phyloP scores from a whole-genome alignment of 73 alveolate genomes.

The Halteria grandinella region DNA sequence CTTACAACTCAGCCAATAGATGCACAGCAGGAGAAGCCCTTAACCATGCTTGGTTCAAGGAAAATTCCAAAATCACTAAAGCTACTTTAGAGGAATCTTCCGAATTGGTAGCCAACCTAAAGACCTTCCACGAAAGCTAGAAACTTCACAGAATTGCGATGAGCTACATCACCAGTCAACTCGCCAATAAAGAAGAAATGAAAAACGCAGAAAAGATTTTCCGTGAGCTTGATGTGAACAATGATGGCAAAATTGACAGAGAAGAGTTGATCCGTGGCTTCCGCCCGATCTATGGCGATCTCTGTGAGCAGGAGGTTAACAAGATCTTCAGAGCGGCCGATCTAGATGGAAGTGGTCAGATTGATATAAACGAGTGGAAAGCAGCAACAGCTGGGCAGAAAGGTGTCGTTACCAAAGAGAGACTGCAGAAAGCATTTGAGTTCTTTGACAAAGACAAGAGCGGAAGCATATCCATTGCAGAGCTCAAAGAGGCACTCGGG shows the following conservation, averaged over 20 bases:
- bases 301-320: conserved; percentile 61
- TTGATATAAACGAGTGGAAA: conserved; percentile 75
- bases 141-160: conserved; percentile 67
- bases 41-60: conserved; percentile 52
- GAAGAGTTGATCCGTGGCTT: conserved; percentile 67
- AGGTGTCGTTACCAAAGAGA: conserved; percentile 58
- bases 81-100: neutral
- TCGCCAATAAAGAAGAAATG: conserved; percentile 62
- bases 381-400: conserved; percentile 58
- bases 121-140: conserved; percentile 3
- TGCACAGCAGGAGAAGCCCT: conserved; percentile 55
- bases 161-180: conserved; percentile 66
- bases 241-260: conserved; percentile 73
- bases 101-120: neutral
- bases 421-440: conserved; percentile 55
- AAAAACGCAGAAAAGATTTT: conserved; percentile 56
- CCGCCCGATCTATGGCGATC: conserved; percentile 30
- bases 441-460: conserved; percentile 74
- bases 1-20: conserved; percentile 30
- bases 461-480: conserved; percentile 82
- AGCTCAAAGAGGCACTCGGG: conserved; percentile 75
- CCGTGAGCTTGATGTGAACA: conserved; percentile 57
- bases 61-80: neutral
- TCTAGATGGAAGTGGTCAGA: conserved; percentile 68
- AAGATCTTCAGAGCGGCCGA: conserved; percentile 58